These are phyloP conservation scores for Solanum tarapatanum DNA, from an alignment of 257 asterid genomes.

Conservation along the genomic window DNA sequence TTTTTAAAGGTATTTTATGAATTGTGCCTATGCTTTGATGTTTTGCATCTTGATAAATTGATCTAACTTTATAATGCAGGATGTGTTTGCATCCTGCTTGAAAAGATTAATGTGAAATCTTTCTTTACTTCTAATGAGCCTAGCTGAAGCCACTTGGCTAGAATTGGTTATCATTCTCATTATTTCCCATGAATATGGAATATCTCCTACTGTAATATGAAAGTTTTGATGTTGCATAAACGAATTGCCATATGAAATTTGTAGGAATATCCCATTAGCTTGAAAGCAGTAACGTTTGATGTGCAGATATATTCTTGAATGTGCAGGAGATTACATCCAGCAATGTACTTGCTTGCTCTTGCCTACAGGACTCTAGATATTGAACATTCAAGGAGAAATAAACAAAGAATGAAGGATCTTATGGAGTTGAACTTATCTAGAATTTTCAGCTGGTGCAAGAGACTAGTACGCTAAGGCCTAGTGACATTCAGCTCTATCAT, in stretches of 20 bases:
- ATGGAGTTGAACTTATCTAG: slow-evolving; percentile 47
- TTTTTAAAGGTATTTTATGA: neutral
- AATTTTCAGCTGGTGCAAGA: slow-evolving; percentile 49
- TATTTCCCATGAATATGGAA: neutral
- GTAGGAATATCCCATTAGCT: neutral
- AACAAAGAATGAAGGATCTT: slow-evolving; percentile 41
- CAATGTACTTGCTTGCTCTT: slow-evolving; percentile 77
- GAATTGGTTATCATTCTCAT: neutral
- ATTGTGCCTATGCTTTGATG: neutral
- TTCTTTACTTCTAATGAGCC: neutral
- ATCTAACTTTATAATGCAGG: neutral
- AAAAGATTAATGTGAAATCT: neutral
- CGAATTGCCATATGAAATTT: neutral
- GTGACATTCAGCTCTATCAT: neutral
- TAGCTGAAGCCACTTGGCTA: neutral
- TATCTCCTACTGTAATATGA: neutral
- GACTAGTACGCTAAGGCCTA: slow-evolving; percentile 9
- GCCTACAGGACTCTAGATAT: slow-evolving; percentile 90
- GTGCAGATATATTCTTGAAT: slow-evolving; percentile 3
- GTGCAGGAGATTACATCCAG: slow-evolving; percentile 95
- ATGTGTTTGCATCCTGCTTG: neutral
- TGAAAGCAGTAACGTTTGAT: neutral
- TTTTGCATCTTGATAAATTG: neutral
- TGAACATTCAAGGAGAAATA: slow-evolving; percentile 49
- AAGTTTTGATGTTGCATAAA: neutral